phyloP scores from a whole-genome alignment of 2,329 filamentous ascomycete genomes.

The Tolypocladium tundrense region DNA sequence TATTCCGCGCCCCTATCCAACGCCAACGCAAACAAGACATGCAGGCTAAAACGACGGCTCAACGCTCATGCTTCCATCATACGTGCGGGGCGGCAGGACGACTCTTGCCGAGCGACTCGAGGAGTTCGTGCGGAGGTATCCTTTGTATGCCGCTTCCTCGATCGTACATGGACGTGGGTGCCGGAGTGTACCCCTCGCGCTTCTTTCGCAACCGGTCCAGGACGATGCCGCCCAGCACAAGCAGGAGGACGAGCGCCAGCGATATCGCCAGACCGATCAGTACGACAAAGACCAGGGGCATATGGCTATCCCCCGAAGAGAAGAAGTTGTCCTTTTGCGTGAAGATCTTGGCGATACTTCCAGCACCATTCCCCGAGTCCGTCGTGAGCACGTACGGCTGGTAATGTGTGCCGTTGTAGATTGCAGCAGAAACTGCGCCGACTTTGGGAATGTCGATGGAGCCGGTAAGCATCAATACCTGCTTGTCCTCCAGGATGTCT shows the following conservation, averaged over 20 bases:
- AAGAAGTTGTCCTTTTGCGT: conserved; percentile 75
- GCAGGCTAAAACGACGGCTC: conserved; percentile 15
- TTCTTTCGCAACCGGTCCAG: conserved; percentile 68
- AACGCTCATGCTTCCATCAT: conserved; percentile 16
- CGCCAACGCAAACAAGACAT: conserved; percentile 20
- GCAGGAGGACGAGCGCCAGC: conserved; percentile 64
- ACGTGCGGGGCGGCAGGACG: conserved; percentile 37
- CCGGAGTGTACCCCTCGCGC: conserved; percentile 71
- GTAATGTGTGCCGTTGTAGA: conserved; percentile 76
- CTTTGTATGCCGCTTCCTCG: conserved; percentile 46
- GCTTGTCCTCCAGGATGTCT: conserved; percentile 52
- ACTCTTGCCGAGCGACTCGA: conserved; percentile 41
- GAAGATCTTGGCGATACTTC: conserved; percentile 74
- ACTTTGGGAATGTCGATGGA: conserved; percentile 65
- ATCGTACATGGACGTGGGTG: conserved; percentile 56
- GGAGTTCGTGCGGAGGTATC: conserved; percentile 50
- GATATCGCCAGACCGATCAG: conserved; percentile 73
- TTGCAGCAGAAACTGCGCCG: conserved; percentile 72
- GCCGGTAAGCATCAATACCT: conserved; percentile 77
- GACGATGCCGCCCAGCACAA: conserved; percentile 65
- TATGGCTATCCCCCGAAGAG: conserved; percentile 41
- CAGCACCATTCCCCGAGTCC: conserved; percentile 50
- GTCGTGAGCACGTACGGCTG: conserved; percentile 73
- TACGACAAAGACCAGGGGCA: conserved; percentile 68
- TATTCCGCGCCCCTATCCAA: conserved; percentile 22